Conservation (phyloP, 345 rosid genomes). For the Durio zibethinus region DNA sequence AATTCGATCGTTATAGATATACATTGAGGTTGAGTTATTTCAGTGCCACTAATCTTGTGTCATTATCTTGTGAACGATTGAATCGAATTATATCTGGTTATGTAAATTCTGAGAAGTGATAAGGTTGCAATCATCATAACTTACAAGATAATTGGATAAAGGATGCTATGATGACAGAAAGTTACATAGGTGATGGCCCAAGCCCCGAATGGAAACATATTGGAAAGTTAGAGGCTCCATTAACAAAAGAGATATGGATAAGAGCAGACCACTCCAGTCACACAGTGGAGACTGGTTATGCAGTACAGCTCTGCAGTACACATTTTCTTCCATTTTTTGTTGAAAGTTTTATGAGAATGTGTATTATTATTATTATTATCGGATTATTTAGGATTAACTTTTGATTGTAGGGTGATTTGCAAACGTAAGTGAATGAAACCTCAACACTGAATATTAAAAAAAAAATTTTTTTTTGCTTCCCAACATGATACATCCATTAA, state of each 20-base stretch:
- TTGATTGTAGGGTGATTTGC: neutral
- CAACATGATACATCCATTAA: conserved; percentile 19
- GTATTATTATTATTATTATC: neutral
- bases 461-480: neutral
- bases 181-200: conserved; percentile 3
- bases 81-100: neutral
- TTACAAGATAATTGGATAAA: neutral
- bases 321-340: conserved; percentile 3
- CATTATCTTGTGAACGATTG: neutral
- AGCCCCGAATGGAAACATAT: neutral
- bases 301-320: neutral
- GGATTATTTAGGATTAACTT: neutral
- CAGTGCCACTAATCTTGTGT: neutral
- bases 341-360: neutral
- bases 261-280: neutral
- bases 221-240: conserved; percentile 13
- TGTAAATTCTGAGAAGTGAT: neutral
- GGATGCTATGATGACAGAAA: neutral
- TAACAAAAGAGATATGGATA: neutral
- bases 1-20: neutral
- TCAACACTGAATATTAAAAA: neutral
- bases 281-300: neutral
- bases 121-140: neutral
- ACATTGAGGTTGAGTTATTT: neutral
- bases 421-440: neutral